Conservation (phyloP, 805 yeast species). For the Suhomyces xylopsoci region DNA sequence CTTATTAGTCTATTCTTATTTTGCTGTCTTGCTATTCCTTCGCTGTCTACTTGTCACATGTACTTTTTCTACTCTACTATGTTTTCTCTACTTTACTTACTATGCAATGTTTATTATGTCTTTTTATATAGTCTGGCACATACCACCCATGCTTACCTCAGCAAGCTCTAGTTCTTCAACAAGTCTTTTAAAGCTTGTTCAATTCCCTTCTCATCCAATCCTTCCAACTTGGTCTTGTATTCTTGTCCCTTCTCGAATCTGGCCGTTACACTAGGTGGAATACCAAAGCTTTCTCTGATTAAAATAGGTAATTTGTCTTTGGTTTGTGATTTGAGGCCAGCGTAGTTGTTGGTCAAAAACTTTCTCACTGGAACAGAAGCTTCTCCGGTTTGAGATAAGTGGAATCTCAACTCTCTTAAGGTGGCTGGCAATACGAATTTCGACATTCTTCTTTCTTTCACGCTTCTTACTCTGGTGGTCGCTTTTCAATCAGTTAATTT, state of each 20-base stretch:
- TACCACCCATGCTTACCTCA: not conserved
- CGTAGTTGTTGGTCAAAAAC: constrained; percentile 62
- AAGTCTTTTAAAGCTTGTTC: constrained; percentile 36
- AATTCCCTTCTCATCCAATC: constrained; percentile 46
- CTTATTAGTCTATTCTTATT: too few relatives aligned
- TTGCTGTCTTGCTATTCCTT: not conserved
- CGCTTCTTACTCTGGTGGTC: not conserved
- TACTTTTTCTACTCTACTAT: too few relatives aligned
- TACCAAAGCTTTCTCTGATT: constrained; percentile 73
- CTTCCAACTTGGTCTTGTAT: constrained; percentile 47
- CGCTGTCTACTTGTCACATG: not conserved
- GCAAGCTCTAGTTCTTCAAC: constrained; percentile 23
- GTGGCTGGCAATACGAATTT: constrained; percentile 49
- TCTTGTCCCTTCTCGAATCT: constrained; percentile 62
- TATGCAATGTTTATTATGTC: constrained; percentile 1
- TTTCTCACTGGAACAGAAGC: constrained; percentile 64
- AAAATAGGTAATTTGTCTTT: constrained; percentile 71
- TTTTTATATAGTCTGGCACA: not conserved
- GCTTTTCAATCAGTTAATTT: constrained; percentile 6
- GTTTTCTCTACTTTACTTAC: not conserved
- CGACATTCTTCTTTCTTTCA: constrained; percentile 27
- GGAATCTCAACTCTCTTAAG: constrained; percentile 77
- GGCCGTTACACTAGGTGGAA: constrained; percentile 70
- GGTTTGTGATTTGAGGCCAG: constrained; percentile 51
- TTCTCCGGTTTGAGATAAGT: constrained; percentile 75